These are phyloP conservation scores for Aspergillus sparsus DNA, from an alignment of 495 filamentous ascomycete species.

Conservation along the genomic window DNA sequence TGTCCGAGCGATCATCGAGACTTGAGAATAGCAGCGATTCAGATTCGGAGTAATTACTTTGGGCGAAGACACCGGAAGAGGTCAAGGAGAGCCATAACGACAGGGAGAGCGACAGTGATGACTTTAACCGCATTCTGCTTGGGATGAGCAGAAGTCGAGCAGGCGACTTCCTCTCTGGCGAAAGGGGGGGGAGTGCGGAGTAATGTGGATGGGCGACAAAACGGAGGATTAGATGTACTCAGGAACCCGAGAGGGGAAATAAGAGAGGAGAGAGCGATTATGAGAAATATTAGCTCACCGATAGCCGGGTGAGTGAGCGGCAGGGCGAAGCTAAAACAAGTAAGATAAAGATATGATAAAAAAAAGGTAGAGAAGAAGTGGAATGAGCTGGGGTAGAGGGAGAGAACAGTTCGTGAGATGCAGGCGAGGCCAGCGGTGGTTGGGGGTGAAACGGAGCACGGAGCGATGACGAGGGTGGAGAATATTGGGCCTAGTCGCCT, in stretches of 20 bases:
- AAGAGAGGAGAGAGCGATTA: neutral
- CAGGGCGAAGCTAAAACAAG: constrained; percentile 8
- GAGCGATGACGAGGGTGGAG: constrained; percentile 47
- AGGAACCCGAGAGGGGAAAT: neutral
- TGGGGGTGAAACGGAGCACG: constrained; percentile 18
- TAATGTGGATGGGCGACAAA: constrained; percentile 13
- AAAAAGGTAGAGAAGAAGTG: constrained; percentile 17
- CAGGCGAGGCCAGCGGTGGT: constrained; percentile 5
- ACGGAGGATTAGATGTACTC: constrained; percentile 2
- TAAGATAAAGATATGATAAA: constrained; percentile 4
- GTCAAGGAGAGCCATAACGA: constrained; percentile 31
- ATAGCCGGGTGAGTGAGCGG: neutral
- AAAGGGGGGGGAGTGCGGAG: constrained; percentile 19
- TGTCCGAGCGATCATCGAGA: constrained; percentile 58
- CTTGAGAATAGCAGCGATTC: constrained; percentile 47
- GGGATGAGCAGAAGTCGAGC: constrained; percentile 6
- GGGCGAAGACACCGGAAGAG: constrained; percentile 28
- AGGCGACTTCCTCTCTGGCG: constrained; percentile 6
- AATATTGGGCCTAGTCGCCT: constrained; percentile 24
- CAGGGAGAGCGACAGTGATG: constrained; percentile 29
- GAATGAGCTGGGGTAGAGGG: constrained; percentile 25
- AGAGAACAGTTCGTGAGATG: constrained; percentile 12
- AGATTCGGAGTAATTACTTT: constrained; percentile 37
- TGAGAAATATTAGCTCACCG: neutral
- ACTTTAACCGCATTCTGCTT: constrained; percentile 37